Evolutionary conservation across 805 yeast species (phyloP), one percentile per base, ranked within the genome.

Genomic region (Monosporozyma solicola): DNA sequence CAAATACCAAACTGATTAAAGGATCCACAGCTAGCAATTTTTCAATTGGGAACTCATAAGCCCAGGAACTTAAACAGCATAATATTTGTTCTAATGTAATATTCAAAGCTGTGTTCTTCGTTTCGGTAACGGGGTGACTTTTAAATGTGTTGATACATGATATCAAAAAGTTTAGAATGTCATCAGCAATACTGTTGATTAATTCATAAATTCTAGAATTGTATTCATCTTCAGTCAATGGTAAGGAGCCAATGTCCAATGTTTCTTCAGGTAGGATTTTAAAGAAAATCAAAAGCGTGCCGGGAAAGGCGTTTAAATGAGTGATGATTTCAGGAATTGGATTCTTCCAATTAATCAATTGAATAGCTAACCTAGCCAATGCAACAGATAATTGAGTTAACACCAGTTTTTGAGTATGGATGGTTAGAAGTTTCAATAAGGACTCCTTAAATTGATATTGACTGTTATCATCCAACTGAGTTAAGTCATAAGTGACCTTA

Each of bases 251-350:
- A 50, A 83, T 81, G 60, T 86, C 95, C 46, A 83, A 70, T 46
- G 90, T 77, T 69, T 94, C 99, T 67, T 94, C 98, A 1, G 99
- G 99, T 53, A 94, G 72, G 50, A 94, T 84, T 65, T 83, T 84
- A 57, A 94, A 76, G 62, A 92, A 90, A 63, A 87, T 95, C 53
- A 95, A 73, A 45, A 92, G 66, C 25, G 61, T 49, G 80, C 67
- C 52, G 67, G 70, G 60, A 77, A 65, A 48, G 72, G 65, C 51
- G 66, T 72, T 50, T 72, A 69, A 51, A 20, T 70, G 64, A 4
- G 74, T 56, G 15, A 86, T 79, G 53, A 89, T 78, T 58, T 90
- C 96, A 25, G 72, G 74, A 3, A 90, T 65, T 1, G 95, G 87
- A 57, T 80, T 73, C 5, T 69, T 61, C 98, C 98, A 94, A 32